Conservation (phyloP, 2,329 filamentous ascomycete genomes). For the Blumeria hordei region DNA sequence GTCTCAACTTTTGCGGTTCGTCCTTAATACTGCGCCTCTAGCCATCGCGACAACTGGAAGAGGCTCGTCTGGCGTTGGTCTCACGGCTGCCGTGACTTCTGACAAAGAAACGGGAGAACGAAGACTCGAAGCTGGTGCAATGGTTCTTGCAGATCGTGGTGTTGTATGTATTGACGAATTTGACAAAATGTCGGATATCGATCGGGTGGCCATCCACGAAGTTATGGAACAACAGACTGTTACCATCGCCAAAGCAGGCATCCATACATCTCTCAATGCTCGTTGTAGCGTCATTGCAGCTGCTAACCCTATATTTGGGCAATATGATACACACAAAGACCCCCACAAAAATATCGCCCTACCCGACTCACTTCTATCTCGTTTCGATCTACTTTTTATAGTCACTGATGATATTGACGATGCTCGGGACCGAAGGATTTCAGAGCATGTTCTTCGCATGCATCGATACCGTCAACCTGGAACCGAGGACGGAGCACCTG, state of each 20-base stretch:
- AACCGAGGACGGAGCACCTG: conserved; percentile 79
- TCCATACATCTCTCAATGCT: conserved; percentile 90
- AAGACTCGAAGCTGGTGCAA: conserved; percentile 84
- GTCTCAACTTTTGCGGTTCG: conserved; percentile 90
- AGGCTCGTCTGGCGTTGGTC: conserved; percentile 88
- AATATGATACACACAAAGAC: conserved; percentile 96
- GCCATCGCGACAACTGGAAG: conserved; percentile 94
- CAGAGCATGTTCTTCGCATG: conserved; percentile 93
- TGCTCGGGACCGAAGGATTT: conserved; percentile 67
- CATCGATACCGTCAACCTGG: conserved; percentile 84
- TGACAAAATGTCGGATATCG: conserved; percentile 98
- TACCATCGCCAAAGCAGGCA: conserved; percentile 94
- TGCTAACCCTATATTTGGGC: conserved; percentile 91
- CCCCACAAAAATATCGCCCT: conserved; percentile 96
- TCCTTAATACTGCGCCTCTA: conserved; percentile 85
- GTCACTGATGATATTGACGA: conserved; percentile 98
- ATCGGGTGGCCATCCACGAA: conserved; percentile 96
- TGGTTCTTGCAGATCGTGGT: conserved; percentile 91
- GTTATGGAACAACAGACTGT: conserved; percentile 99
- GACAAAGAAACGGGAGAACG: conserved; percentile 96
- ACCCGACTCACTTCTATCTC: conserved; percentile 83
- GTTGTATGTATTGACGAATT: conserved; percentile 99
- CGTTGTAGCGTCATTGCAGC: conserved; percentile 91
- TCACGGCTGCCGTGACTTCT: conserved; percentile 85
- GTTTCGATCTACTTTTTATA: conserved; percentile 95